A percentile compares a stretch with the other conserved stretches of the same genome.
Evolutionary conservation across 345 rosid genomes (phyloP).

Genomic region (Acer saccharum): DNA sequence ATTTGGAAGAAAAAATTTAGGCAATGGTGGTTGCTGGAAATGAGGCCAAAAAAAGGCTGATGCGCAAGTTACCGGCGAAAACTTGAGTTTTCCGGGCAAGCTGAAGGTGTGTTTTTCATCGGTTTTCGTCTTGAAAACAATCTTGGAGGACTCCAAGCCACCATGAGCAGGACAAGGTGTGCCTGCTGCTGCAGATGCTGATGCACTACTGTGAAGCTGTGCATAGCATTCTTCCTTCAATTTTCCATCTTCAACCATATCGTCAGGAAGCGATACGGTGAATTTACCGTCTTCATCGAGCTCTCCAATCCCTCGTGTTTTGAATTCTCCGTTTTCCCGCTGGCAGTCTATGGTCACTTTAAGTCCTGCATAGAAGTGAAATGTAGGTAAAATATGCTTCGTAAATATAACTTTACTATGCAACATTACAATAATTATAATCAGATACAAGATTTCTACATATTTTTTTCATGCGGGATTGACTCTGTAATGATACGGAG

Average conservation of each 20-base stretch:
- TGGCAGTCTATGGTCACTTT: conserved; percentile 73
- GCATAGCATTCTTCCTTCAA: conserved; percentile 82
- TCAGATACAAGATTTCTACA: too few relatives aligned
- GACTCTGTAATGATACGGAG: too few relatives aligned
- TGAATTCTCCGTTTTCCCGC: conserved; percentile 49
- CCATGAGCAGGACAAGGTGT: conserved; percentile 63
- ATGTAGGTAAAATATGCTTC: background rate
- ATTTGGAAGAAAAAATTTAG: conserved; percentile 35
- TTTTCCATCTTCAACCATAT: conserved; percentile 52
- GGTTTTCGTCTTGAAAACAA: conserved; percentile 43
- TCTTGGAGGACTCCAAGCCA: conserved; percentile 56
- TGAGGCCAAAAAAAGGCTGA: conserved; percentile 62
- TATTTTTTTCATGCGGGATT: too few relatives aligned
- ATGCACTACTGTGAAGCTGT: conserved; percentile 57
- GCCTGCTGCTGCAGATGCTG: conserved; percentile 28
- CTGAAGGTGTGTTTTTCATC: conserved; percentile 56
- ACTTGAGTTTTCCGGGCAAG: conserved; percentile 55
- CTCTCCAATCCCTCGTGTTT: conserved; percentile 54
- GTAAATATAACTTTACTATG: too few relatives aligned
- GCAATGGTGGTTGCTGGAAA: conserved; percentile 36
- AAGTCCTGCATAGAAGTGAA: conserved; percentile 51
- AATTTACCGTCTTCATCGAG: conserved; percentile 70
- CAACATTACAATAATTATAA: too few relatives aligned
- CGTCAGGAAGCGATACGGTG: conserved; percentile 50
- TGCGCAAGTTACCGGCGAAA: conserved; percentile 59